A percentile compares a stretch with the other conserved stretches of the same genome.
phyloP scores from a whole-genome alignment of 495 filamentous ascomycete genomes.

The Choiromyces venosus region DNA sequence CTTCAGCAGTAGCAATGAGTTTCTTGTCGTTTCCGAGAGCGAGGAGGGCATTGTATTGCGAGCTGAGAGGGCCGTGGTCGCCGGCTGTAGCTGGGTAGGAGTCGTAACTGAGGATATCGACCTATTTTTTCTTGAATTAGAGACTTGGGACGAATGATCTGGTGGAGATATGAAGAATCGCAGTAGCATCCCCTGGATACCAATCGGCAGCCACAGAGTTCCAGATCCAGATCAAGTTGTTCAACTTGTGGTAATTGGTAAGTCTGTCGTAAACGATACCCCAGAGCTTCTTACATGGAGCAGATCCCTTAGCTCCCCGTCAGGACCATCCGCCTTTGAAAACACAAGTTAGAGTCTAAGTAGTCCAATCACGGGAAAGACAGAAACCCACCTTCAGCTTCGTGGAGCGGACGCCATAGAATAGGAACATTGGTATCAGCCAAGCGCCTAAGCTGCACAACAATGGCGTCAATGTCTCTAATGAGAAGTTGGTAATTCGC shows the following conservation, averaged over 20 bases:
- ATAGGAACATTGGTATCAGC: conserved; percentile 46
- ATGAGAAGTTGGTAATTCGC: conserved; percentile 49
- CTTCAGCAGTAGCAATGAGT: conserved; percentile 48
- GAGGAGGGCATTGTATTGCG: conserved; percentile 47
- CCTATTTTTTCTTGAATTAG: too few relatives aligned
- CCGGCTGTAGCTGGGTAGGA: conserved; percentile 32
- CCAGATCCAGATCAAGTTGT: conserved; percentile 52
- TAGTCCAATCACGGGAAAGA: too few relatives aligned
- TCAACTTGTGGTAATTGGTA: conserved; percentile 44
- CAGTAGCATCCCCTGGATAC: conserved; percentile 48
- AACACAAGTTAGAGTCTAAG: background rate
- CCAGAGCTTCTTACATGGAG: conserved; percentile 47
- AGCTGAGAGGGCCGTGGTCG: conserved; percentile 31
- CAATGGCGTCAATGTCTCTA: conserved; percentile 51
- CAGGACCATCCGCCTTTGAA: conserved; percentile 48
- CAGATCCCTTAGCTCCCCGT: conserved; percentile 51
- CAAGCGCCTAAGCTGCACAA: conserved; percentile 47
- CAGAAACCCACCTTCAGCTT: conserved; percentile 45
- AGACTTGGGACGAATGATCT: too few relatives aligned
- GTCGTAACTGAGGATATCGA: conserved; percentile 44
- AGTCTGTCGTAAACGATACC: conserved; percentile 46
- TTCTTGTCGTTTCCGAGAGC: conserved; percentile 47
- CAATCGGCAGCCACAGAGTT: conserved; percentile 47
- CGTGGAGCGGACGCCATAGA: conserved; percentile 49
- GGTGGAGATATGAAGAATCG: too few relatives aligned